Evolutionary conservation across 2,329 filamentous ascomycete species (phyloP).

Genomic region (Penicillium sp.): DNA sequence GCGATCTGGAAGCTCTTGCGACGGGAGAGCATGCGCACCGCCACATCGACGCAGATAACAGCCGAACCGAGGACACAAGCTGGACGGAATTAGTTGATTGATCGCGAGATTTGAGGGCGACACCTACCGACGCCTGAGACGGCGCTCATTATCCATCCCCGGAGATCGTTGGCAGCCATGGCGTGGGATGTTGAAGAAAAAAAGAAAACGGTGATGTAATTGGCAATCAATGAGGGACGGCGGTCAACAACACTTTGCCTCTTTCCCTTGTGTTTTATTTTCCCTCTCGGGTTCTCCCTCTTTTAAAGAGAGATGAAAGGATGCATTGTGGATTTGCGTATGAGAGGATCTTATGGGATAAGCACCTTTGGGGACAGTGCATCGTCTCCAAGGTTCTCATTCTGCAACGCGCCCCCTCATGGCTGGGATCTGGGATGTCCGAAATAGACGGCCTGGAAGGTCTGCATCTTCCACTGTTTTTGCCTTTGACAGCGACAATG

Average conservation of each 20-base stretch:
- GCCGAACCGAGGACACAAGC: conserved; percentile 68
- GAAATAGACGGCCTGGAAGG: not conserved
- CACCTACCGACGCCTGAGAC: conserved; percentile 72
- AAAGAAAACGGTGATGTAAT: conserved; percentile 26
- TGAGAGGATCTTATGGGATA: too few species aligned
- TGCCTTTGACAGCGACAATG: too few species aligned
- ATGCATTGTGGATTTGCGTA: not conserved
- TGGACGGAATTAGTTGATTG: conserved; percentile 28
- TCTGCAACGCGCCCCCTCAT: not conserved
- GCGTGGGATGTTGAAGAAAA: conserved; percentile 17
- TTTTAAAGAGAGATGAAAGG: not conserved
- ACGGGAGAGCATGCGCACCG: conserved; percentile 70
- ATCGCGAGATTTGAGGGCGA: not conserved
- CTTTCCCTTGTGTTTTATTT: not conserved
- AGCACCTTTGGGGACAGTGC: not conserved
- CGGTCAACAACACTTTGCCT: conserved; percentile 22
- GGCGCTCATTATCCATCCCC: conserved; percentile 88
- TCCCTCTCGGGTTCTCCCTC: too few species aligned
- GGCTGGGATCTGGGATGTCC: not conserved
- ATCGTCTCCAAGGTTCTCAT: conserved; percentile 19
- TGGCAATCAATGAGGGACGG: conserved; percentile 5
- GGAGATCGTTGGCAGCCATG: conserved; percentile 70
- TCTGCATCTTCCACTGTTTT: too few species aligned
- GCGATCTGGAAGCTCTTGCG: conserved; percentile 80
- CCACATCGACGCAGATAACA: conserved; percentile 81